Evolutionary conservation across 148 eudicot species (phyloP).

Genomic region (Camellia japonica): DNA sequence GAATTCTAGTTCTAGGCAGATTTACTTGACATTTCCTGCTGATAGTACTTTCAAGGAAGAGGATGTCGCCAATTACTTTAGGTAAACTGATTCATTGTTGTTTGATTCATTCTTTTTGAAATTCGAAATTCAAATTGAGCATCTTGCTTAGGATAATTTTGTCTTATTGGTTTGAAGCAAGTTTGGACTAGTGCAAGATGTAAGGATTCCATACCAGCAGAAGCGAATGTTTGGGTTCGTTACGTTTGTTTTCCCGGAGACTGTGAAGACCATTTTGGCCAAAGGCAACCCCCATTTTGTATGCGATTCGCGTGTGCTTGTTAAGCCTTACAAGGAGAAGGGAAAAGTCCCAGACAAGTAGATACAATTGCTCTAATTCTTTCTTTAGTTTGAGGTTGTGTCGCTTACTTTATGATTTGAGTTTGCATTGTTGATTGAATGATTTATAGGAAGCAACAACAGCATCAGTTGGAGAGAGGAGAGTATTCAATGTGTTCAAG

Average conservation of each 20-base stretch:
- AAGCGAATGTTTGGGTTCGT: conserved; percentile 98
- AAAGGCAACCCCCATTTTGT: conserved; percentile 98
- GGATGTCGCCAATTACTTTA: conserved; percentile 85
- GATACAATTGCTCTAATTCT: neutral
- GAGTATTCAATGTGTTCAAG: conserved; percentile 66
- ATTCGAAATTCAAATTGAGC: neutral
- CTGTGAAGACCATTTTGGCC: conserved; percentile 79
- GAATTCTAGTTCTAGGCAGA: conserved; percentile 63
- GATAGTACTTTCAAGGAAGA: conserved; percentile 93
- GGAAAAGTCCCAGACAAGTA: conserved; percentile 82
- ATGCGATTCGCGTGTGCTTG: conserved; percentile 94
- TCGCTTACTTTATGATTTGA: neutral
- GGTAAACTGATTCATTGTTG: conserved; percentile 33
- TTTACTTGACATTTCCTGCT: conserved; percentile 93
- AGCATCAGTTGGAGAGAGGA: conserved; percentile 60
- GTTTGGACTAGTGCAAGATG: conserved; percentile 95
- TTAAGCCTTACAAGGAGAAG: conserved; percentile 97
- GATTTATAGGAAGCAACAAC: conserved; percentile 27
- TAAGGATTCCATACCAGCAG: conserved; percentile 94
- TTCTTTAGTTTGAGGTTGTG: neutral
- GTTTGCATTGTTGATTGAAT: neutral
- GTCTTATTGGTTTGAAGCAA: conserved; percentile 39
- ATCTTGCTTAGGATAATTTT: conserved; percentile 11
- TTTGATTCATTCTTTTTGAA: neutral
- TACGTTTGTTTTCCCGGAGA: conserved; percentile 78